These are phyloP conservation scores for Aechmea fasciata DNA, from an alignment of 176 grass and related monocot genomes.

Conservation along the genomic window DNA sequence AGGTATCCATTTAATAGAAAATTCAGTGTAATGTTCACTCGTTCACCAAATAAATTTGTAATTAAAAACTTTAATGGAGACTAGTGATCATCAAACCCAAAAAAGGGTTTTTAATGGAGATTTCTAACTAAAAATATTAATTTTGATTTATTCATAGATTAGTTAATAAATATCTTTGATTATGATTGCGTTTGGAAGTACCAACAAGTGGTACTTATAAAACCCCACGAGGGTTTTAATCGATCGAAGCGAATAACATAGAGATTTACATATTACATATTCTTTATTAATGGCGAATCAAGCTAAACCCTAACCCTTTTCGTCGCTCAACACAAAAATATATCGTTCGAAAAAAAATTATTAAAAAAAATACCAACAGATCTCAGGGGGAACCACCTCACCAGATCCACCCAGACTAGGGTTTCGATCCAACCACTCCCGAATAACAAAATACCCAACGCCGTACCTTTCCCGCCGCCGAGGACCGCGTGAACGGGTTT, in stretches of 20 bases:
- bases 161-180: background rate
- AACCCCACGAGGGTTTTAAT: background rate
- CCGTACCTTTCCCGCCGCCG: conserved; percentile 79
- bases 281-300: no score
- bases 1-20: no score
- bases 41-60: no score
- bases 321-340: background rate
- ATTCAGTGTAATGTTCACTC: no score
- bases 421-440: background rate
- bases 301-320: background rate
- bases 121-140: no score
- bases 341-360: background rate
- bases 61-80: no score
- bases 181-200: background rate
- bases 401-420: background rate
- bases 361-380: background rate
- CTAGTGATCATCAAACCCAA: no score
- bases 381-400: background rate
- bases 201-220: background rate
- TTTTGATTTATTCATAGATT: no score
- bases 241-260: background rate
- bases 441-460: background rate
- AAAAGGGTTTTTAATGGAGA: no score
- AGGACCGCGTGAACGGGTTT: conserved; percentile 70
- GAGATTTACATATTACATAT: background rate